Evolutionary conservation across 306 rosid species (phyloP).

Genomic region (Delonix regia): DNA sequence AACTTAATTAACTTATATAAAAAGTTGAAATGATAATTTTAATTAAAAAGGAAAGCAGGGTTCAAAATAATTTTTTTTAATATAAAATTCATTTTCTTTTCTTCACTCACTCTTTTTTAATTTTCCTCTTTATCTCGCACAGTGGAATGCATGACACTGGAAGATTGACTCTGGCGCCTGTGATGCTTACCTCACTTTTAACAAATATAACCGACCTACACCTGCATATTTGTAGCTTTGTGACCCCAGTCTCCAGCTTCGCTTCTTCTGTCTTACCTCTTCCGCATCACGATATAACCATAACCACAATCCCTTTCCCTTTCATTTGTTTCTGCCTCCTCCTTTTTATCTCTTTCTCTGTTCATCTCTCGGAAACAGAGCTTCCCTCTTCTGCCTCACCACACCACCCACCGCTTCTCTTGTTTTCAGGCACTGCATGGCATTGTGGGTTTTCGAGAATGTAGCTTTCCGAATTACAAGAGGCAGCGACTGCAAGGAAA

Average conservation of each 20-base stretch:
- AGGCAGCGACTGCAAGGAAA: too few species aligned
- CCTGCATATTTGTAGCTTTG: neutral
- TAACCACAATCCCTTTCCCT: neutral
- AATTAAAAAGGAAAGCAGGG: too few species aligned
- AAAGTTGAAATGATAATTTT: too few species aligned
- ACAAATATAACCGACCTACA: neutral
- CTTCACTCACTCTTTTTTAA: too few species aligned
- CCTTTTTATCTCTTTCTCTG: neutral
- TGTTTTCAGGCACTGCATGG: conserved; percentile 30
- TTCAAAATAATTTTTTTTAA: too few species aligned
- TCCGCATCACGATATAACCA: neutral
- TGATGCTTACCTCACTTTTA: neutral
- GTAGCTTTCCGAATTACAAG: neutral
- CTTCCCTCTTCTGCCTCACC: neutral
- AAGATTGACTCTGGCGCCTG: too few species aligned
- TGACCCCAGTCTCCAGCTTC: neutral
- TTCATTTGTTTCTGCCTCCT: neutral
- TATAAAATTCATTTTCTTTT: too few species aligned
- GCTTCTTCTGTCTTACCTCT: neutral
- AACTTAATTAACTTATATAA: too few species aligned
- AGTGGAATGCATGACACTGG: too few species aligned
- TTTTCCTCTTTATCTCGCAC: too few species aligned
- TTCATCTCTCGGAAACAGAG: neutral
- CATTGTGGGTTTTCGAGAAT: neutral
- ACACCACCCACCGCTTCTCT: conserved; percentile 3